Percentiles rank a stretch among this genome's conserved stretches.
These are phyloP conservation scores for Penicillium pancosmium DNA, from an alignment of 495 filamentous ascomycete species.

Conservation along the genomic window DNA sequence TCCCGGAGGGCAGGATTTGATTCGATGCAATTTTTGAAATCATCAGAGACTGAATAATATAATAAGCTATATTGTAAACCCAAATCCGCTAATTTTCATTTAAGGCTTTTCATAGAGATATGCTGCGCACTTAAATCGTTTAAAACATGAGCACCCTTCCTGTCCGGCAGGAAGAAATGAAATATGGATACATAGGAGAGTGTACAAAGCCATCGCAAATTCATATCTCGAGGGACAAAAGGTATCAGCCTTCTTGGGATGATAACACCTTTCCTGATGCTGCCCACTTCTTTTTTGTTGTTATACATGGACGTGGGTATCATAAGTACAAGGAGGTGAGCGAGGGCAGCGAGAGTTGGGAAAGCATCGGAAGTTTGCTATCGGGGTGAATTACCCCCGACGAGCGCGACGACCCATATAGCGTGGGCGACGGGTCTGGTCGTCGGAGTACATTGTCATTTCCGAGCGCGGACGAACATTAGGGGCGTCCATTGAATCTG, in stretches of 20 bases:
- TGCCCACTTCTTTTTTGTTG: not conserved
- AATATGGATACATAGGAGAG: not conserved
- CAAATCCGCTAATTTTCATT: not conserved
- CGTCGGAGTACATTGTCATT: conserved; percentile 26
- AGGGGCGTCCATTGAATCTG: conserved; percentile 22
- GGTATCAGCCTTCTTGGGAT: not conserved
- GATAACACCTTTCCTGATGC: not conserved
- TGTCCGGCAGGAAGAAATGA: not conserved
- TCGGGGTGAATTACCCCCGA: conserved; percentile 20
- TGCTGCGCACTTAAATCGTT: not conserved
- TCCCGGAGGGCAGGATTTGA: no score
- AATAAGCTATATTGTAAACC: not conserved
- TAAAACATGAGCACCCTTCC: not conserved
- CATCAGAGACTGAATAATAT: no score
- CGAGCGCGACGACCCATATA: conserved; percentile 44
- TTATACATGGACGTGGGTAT: conserved; percentile 15
- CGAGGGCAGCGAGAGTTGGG: not conserved
- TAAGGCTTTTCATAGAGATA: not conserved
- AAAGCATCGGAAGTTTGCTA: not conserved
- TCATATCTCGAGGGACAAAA: not conserved
- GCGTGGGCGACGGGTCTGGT: conserved; percentile 33
- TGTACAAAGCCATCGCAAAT: not conserved
- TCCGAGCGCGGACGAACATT: conserved; percentile 16
- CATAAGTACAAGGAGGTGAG: conserved; percentile 5
- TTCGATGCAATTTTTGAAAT: no score